Conservation (phyloP, 352 stramenopile genomes). For the Phytophthora syringae region DNA sequence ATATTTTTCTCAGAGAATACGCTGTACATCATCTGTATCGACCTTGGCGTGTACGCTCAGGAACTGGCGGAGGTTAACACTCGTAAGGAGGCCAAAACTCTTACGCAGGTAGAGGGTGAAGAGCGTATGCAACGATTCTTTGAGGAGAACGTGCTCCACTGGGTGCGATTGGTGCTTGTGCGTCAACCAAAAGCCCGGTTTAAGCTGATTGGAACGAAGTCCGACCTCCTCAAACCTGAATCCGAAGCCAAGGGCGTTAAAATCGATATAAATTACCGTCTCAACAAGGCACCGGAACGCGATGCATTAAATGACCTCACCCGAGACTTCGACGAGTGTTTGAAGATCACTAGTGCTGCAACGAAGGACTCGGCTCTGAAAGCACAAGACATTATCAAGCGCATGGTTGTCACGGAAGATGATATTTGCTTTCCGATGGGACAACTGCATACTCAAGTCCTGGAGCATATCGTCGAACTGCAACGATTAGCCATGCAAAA, state of each 20-base stretch:
- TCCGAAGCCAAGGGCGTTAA: background rate
- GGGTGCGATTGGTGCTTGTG: slow-evolving; percentile 16
- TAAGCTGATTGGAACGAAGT: slow-evolving; percentile 25
- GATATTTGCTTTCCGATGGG: slow-evolving; percentile 11
- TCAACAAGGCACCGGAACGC: background rate
- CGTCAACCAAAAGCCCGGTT: slow-evolving; percentile 23
- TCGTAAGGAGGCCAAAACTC: too few species aligned
- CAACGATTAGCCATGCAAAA: background rate
- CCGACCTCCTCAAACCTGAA: slow-evolving; percentile 5
- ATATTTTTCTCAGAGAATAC: slow-evolving; percentile 27
- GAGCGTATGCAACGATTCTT: slow-evolving; percentile 15
- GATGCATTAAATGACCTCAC: background rate
- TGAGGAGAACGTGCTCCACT: slow-evolving; percentile 19
- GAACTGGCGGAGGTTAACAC: background rate
- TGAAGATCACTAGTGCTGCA: background rate
- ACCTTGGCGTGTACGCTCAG: slow-evolving; percentile 8
- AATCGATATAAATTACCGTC: background rate
- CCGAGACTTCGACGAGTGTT: background rate
- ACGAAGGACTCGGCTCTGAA: background rate
- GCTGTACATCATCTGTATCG: slow-evolving; percentile 23
- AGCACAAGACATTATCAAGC: background rate
- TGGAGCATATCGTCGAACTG: background rate
- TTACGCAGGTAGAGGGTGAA: background rate
- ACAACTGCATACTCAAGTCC: background rate
- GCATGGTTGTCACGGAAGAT: background rate